phyloP scores from a whole-genome alignment of 208 protist species.

The Leishmania arabica region DNA sequence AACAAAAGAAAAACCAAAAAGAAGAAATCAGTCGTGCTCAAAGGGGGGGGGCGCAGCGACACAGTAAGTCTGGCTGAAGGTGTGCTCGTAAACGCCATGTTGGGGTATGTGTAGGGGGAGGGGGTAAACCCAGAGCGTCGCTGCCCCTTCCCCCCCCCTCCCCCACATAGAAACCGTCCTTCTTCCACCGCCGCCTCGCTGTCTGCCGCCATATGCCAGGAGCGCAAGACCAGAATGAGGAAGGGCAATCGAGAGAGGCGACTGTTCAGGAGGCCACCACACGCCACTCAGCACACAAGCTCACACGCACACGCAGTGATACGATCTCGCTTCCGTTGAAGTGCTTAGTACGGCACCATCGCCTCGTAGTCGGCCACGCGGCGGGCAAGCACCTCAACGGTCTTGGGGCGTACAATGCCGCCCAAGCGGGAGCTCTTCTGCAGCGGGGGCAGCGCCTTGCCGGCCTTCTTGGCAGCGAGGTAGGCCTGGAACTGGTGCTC shows the following conservation, averaged over 20 bases:
- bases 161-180: background rate
- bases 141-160: too few relatives aligned
- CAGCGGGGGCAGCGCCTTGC: slow-evolving; percentile 66
- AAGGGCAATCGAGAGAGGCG: background rate
- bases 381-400: slow-evolving; percentile 82
- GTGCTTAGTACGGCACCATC: slow-evolving; percentile 78
- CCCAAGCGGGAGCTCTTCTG: slow-evolving; percentile 81
- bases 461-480: slow-evolving; percentile 80
- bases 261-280: background rate
- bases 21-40: background rate
- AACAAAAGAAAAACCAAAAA: background rate
- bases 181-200: background rate
- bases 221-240: background rate
- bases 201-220: background rate
- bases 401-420: slow-evolving; percentile 70
- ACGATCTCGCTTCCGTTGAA: background rate
- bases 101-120: background rate
- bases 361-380: slow-evolving; percentile 84
- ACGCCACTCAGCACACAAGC: background rate
- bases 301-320: background rate
- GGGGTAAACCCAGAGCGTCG: background rate
- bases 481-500: slow-evolving; percentile 75
- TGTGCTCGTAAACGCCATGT: background rate
- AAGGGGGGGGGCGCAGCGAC: background rate
- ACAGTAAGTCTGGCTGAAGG: too few relatives aligned